Evolutionary conservation across 148 eudicot genomes (phyloP).

Genomic region (Fagopyrum tataricum): DNA sequence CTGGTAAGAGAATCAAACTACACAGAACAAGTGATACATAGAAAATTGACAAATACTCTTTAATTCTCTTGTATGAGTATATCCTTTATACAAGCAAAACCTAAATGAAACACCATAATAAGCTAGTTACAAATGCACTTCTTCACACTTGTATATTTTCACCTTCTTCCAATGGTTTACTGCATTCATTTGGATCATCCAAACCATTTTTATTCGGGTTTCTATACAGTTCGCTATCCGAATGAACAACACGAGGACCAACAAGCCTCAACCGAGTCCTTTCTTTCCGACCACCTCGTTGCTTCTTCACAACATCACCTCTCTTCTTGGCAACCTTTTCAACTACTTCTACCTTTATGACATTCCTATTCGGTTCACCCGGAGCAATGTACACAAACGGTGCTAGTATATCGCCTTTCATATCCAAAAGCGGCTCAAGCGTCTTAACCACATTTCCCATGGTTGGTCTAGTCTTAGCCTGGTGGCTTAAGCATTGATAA

Average conservation of each 20-base stretch:
- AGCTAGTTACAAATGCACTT: slow-evolving; percentile 11
- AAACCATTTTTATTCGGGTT: slow-evolving; percentile 5
- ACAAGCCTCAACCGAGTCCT: slow-evolving; percentile 9
- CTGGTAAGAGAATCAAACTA: neutral
- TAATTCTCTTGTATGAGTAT: neutral
- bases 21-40: neutral
- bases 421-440: slow-evolving; percentile 29
- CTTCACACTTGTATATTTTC: neutral
- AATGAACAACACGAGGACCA: slow-evolving; percentile 2
- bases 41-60: slow-evolving; percentile 2
- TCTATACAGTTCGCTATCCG: slow-evolving; percentile 12
- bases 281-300: neutral
- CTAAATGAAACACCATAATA: neutral
- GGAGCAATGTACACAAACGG: slow-evolving; percentile 37
- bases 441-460: slow-evolving; percentile 43
- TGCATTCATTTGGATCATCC: neutral
- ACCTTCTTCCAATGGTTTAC: neutral
- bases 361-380: neutral
- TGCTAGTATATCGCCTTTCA: slow-evolving; percentile 26
- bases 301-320: neutral
- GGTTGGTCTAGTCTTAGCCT: slow-evolving; percentile 39
- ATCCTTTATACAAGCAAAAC: slow-evolving; percentile 5
- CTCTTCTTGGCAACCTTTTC: neutral
- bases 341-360: neutral
- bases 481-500: slow-evolving; percentile 46